Conservation (phyloP, 1,284 basidiomycete genomes). For the Uromyces viciae-fabae region DNA sequence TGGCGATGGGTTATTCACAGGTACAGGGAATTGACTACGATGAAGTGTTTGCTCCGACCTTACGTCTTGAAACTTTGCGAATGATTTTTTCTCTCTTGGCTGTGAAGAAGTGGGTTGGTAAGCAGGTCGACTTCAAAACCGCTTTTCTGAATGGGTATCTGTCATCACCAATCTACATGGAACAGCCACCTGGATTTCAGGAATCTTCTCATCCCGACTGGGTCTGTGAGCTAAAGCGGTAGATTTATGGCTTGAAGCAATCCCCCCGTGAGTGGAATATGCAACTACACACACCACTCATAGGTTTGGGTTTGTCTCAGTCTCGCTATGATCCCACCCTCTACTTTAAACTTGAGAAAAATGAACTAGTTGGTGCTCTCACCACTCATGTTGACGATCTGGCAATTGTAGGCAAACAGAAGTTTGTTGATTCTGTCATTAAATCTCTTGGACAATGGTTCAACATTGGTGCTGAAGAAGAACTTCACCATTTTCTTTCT, state of each 20-base stretch:
- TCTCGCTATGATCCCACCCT: slow-evolving; percentile 5
- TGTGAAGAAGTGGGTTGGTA: not conserved
- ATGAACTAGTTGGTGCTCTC: not conserved
- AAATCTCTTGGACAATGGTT: not conserved
- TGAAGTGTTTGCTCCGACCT: not conserved
- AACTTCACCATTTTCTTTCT: not conserved
- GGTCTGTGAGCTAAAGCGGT: not conserved
- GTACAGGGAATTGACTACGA: not conserved
- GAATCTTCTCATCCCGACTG: not conserved
- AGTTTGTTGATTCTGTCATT: not conserved
- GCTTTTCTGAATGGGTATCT: slow-evolving; percentile 9
- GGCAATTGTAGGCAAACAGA: not conserved
- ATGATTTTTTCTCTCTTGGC: not conserved
- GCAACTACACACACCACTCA: not conserved
- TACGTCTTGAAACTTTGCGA: not conserved
- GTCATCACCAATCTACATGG: not conserved
- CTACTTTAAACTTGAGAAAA: not conserved
- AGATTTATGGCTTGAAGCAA: not conserved
- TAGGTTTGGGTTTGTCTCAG: not conserved
- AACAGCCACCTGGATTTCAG: not conserved
- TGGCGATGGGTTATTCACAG: slow-evolving; percentile 14
- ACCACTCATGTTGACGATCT: slow-evolving; percentile 6
- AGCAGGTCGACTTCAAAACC: not conserved
- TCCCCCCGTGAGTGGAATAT: not conserved
- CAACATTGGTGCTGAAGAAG: not conserved